Percentiles rank a stretch among this genome's conserved stretches.
Evolutionary conservation across 345 rosid genomes (phyloP).

Genomic region (Brassica cretica): DNA sequence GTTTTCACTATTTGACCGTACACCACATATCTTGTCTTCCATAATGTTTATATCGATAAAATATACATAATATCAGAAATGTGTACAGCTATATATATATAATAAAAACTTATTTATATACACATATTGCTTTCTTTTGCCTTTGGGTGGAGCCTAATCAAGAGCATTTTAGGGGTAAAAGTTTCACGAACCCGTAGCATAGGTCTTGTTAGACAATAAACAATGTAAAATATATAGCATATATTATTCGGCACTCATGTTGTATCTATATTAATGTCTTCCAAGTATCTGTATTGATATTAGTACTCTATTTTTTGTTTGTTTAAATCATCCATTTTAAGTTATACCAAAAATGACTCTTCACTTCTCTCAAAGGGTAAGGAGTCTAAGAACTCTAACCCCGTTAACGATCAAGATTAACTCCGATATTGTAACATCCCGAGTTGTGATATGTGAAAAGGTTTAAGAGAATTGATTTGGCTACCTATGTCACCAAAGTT

Average conservation of each 20-base stretch:
- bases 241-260: conserved; percentile 32
- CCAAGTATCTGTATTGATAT: background rate
- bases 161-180: conserved; percentile 29
- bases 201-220: conserved; percentile 22
- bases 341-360: conserved; percentile 25
- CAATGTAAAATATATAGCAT: conserved; percentile 2
- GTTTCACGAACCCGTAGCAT: conserved; percentile 19
- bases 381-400: conserved; percentile 3
- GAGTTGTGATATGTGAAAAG: too few species aligned
- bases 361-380: conserved; percentile 21
- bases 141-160: conserved; percentile 32
- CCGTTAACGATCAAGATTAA: too few species aligned
- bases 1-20: conserved; percentile 27
- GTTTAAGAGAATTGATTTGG: too few species aligned
- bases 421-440: background rate
- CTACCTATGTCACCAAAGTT: too few species aligned
- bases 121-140: conserved; percentile 5
- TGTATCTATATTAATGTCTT: conserved; percentile 7
- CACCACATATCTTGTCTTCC: conserved; percentile 26
- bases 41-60: background rate
- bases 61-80: background rate
- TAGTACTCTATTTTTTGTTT: background rate
- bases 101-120: background rate
- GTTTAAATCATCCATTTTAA: background rate
- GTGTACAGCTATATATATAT: background rate